Evolutionary conservation across 2,329 filamentous ascomycete genomes (phyloP), one percentile per base, ranked within the genome.

Genomic region (Neofusicoccum ribis): DNA sequence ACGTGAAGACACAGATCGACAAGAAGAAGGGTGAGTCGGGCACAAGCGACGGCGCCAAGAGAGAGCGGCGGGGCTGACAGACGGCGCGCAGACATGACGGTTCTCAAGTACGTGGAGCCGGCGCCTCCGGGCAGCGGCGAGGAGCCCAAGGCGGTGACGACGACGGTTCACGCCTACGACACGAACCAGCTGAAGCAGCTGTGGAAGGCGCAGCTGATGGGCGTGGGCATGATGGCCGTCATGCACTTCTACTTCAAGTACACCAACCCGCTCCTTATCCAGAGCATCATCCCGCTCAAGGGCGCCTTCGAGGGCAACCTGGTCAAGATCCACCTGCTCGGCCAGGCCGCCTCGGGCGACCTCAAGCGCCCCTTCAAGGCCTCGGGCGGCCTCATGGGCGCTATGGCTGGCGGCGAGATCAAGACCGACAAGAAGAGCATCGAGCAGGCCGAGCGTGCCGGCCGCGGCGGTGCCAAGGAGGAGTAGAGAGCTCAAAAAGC

Each of bases 171-270:
- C 83, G 93, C 93, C 75, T 99, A 99, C 86, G 95, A 99, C 80
- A 85, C 88, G 74, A 83, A 86, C 73, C 94, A 98, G 84, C 86
- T 98, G 77, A 91, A 91, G 82, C 84, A 87, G 69, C 86, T 92
- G 70, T 92, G 94, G 86, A 95, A 95, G 80, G 87, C 89, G 69
- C 94, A 98, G 83, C 82, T 96, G 74, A 98, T 97, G 91, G 95
- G 95, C 67, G 85, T 99, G 66, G 93, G 87, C 79, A 99, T 99
- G 93, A 98, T 99, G 94, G 88, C 81, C 68, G 91, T 97, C 76
- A 98, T 99, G 94, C 95, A 99, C 84, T 71, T 99, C 68, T 99
- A 98, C 89, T 91, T 99, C 86, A 93, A 97, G 81, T 99, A 98
- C 89, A 98, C 93, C 83, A 99, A 98, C 88, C 95, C 95, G 47